Percentiles rank a stretch among this genome's conserved stretches.
phyloP scores from a whole-genome alignment of 768 basidiomycete species.

The Mycena vulgaris region DNA sequence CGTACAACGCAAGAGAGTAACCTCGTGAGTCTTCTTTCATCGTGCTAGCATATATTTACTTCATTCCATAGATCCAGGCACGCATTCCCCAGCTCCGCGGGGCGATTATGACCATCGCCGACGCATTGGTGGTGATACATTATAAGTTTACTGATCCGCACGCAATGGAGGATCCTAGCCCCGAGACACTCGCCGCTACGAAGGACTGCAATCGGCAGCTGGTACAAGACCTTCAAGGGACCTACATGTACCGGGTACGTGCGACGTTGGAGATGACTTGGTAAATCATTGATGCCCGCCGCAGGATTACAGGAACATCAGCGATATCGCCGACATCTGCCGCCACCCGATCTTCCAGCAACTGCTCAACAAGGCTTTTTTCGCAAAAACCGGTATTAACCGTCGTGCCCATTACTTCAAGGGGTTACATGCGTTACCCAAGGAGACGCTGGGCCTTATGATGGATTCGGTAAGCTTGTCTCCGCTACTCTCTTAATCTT shows the following conservation, averaged over 20 bases:
- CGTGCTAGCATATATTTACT: no score
- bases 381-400: not conserved
- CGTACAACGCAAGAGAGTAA: no score
- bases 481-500: not conserved
- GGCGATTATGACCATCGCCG: no score
- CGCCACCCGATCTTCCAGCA: conserved; percentile 7
- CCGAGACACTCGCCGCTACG: not conserved
- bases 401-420: not conserved
- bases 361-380: conserved; percentile 18
- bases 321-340: not conserved
- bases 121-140: no score
- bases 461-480: not conserved
- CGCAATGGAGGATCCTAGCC: not conserved
- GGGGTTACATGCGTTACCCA: not conserved
- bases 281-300: not conserved
- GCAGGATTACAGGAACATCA: not conserved
- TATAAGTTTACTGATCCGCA: not conserved
- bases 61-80: no score
- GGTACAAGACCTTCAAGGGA: not conserved
- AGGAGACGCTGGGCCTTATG: not conserved
- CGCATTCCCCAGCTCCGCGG: no score
- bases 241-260: not conserved
- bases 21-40: not conserved
- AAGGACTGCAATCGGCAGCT: not conserved
- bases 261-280: no score